Percentiles rank a stretch among this genome's conserved stretches.
Conservation (phyloP, 495 filamentous ascomycete species). For the Niebla homalea region DNA sequence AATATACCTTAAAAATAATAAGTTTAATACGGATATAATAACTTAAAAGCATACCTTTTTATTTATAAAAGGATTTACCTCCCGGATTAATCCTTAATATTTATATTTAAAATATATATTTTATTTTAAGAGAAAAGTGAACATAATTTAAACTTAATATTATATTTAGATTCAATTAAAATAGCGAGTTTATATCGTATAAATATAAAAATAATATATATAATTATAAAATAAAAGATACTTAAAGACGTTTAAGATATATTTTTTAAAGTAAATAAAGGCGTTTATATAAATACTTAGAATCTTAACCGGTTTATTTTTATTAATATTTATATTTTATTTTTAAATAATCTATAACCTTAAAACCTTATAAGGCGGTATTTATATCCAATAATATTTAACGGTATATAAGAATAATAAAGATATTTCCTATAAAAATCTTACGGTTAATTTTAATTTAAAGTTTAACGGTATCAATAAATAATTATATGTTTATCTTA, state of each 20-base stretch:
- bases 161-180: neutral
- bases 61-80: no score
- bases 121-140: neutral
- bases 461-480: no score
- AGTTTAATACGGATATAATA: no score
- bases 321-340: neutral
- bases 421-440: no score
- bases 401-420: no score
- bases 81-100: no score
- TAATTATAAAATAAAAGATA: neutral
- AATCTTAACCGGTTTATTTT: neutral
- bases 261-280: neutral
- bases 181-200: neutral
- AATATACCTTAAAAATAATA: no score
- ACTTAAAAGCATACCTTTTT: neutral
- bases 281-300: neutral
- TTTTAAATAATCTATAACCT: neutral
- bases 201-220: neutral
- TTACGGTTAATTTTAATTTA: no score
- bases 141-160: neutral
- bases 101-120: neutral
- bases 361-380: neutral
- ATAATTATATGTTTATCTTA: no score
- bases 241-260: neutral
- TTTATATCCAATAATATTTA: neutral